Base-by-base conservation (phyloP, 495 filamentous ascomycete genomes). In the Lasiosphaeria ovina region DNA sequence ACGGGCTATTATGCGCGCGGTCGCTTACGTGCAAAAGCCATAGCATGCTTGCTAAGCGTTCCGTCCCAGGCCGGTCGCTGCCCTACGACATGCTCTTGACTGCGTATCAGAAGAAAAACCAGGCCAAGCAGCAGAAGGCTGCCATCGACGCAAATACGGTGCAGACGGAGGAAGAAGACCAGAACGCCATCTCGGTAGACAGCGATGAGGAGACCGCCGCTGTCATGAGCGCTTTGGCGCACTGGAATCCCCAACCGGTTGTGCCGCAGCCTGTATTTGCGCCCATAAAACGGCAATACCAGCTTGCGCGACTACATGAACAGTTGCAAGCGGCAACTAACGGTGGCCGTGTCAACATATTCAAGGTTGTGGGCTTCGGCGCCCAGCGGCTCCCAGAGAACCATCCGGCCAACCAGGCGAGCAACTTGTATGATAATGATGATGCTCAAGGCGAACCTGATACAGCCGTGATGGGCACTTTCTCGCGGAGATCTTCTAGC, bases 81-180 rank as follows among this genome's bases (percentile, higher is more conserved):
- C 95, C 95, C 2, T 98, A 98, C 70, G 93, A 98, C 72, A 92
- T 94, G 85, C 77, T 98, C 33, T 83, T 98, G 31, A 85, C 90
- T 35, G 89, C 91, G 16, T 98, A 98, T 73, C 94, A 98, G 77
- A 97, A 97, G 81, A 97, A 96, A 80, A 98, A 98, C 71, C 94
- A 98, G 75, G 94, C 94, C 11, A 93, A 95, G 66, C 90, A 94
- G 77, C 93, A 97, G 71, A 95, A 96, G 76, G 92, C 91, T 45
- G 90, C 91, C 36, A 89, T 98, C 65, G 92, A 96, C 70, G 93
- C 93, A 62, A 93, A 93, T 69, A 92, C 91, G 7, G 92, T 93
- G n/a, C 75, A 93, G 5, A 88, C 90, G 58, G 92, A 97, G 53
- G 93, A 97, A 53, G 87, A 90, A 16, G 89, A 88, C 51, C 80